Evolutionary conservation across 176 grass and related monocot genomes (phyloP), one percentile per base, ranked within the genome.

Genomic region (Triticum turgidum): DNA sequence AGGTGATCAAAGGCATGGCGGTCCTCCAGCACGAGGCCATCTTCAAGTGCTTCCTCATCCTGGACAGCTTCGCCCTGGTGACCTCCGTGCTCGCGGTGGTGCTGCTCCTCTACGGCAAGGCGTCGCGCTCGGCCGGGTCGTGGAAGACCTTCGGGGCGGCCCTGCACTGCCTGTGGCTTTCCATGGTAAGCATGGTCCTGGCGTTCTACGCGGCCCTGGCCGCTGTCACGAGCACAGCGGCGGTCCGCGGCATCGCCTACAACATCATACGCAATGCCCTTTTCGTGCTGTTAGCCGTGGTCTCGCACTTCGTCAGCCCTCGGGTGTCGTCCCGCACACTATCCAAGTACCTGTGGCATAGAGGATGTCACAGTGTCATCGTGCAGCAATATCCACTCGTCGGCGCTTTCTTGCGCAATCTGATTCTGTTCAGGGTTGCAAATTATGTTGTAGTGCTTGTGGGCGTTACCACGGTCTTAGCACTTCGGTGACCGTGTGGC

Each of bases 211-310:
- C 22, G 1, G 78, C 85, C 18, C 0, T 49, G 7, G 0, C 4
- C 0, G n/a, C 30, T 2, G 14, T 75, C 5, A 3, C 34, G 3
- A 30, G 1, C 22, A 33, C 59, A 1, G 20, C 3, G 44, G 21
- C 9, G 1, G 9, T 27, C 27, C 12, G 11, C 4, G 0, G 1
- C 9, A 14, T 81, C 4, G 9, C 1, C 25, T 2, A 22, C 9
- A 0, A 0, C 0, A 6, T 3, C 0, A 58, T 69, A 6, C 24
- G 15, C 27, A 10, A 8, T 42, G 7, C 52, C 7, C 0, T 0
- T 0, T 0, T 5, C 15, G 11, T 77, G 20, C 1, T 25, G 56
- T 59, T 59, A 0, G 0, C 6, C 0, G 10, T 1, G 1, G 39
- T 86, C 74, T 1, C 4, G 5, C 5, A 0, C 1, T 29, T 63